phyloP scores from a whole-genome alignment of 116 monocot genomes.

The Dioscorea cayenensis region DNA sequence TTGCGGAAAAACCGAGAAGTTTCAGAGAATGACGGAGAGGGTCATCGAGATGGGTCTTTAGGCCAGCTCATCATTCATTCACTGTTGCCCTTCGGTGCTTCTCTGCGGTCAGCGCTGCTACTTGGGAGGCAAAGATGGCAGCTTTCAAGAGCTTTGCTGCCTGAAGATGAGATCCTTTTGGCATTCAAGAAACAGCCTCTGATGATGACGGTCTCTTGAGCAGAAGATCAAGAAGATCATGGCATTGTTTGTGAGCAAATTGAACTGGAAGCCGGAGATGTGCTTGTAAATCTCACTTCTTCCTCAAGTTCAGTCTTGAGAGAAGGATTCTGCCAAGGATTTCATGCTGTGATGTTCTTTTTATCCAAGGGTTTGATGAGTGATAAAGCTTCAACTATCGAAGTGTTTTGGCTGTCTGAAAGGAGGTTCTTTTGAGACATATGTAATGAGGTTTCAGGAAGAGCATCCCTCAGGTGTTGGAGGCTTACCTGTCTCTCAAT shows the following conservation, averaged over 20 bases:
- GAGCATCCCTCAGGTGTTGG: constrained; percentile 10
- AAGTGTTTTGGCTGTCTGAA: background rate
- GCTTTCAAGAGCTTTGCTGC: constrained; percentile 34
- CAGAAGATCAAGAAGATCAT: constrained; percentile 22
- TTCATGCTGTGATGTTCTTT: constrained; percentile 10
- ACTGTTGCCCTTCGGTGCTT: constrained; percentile 18
- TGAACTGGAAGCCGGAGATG: constrained; percentile 7
- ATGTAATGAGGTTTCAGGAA: constrained; percentile 12
- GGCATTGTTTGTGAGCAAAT: constrained; percentile 17
- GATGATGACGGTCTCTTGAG: constrained; percentile 19
- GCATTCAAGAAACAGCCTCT: constrained; percentile 30
- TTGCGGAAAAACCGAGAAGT: background rate
- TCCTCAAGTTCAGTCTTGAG: constrained; percentile 21
- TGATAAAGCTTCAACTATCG: background rate
- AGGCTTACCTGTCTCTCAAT: constrained; percentile 13
- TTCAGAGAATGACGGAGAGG: background rate
- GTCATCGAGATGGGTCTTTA: constrained; percentile 27
- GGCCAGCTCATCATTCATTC: constrained; percentile 16
- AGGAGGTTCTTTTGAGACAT: constrained; percentile 12
- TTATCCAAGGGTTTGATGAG: constrained; percentile 11
- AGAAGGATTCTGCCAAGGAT: constrained; percentile 32
- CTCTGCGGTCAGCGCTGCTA: background rate
- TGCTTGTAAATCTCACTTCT: constrained; percentile 6
- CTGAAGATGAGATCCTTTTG: constrained; percentile 14
- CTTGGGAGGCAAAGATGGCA: constrained; percentile 34